Base-by-base conservation (phyloP, 257 asterid genomes). In the Solanum chmielewskii region DNA sequence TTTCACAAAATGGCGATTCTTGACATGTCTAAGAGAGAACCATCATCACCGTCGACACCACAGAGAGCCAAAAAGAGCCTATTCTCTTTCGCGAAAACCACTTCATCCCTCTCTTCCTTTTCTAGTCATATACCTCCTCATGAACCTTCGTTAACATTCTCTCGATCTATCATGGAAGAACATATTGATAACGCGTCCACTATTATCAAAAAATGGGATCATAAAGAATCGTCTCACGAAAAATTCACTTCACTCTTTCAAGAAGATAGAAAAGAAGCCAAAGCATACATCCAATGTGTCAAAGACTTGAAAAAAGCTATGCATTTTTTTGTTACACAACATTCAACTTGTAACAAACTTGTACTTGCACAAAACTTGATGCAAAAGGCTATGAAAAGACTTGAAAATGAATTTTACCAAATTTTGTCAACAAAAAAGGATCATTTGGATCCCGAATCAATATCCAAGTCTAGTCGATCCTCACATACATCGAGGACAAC, bases 371-470 rank as follows among this genome's bases (percentile, higher is more conserved):
- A 95, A 86, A 93, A 90, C 86, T 60, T 93, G 85, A 93, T 94
- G 98, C 92, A 92, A 42, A 88, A 87, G 20, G 92, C 96, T 20
- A 95, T 95, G 98, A 87, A 81, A 18, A 76, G 94, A 21, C 93
- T 95, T 18, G 95, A 93, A 86, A 91, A 90, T 14, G 98, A 94
- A 71, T 94, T 95, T 88, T 82, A 90, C 80, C 95, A 89, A 39
- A 89, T 93, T 60, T 75, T 95, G 82, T 92, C 95, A 4, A 77
- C 92, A 4, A 94, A 91, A 29, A 86, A 89, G 74, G 90, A 88
- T 27, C 88, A 90, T 89, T 87, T 93, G 87, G 88, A 91, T 73
- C 94, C 94, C 0, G 94, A 94, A 88, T 94, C 96, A 0, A 91
- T 93, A 59, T 80, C 85, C 2, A 80, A 80, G 7, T 93, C 95